phyloP scores from a whole-genome alignment of 1,284 basidiomycete species.

The Porogramme epimiltina region DNA sequence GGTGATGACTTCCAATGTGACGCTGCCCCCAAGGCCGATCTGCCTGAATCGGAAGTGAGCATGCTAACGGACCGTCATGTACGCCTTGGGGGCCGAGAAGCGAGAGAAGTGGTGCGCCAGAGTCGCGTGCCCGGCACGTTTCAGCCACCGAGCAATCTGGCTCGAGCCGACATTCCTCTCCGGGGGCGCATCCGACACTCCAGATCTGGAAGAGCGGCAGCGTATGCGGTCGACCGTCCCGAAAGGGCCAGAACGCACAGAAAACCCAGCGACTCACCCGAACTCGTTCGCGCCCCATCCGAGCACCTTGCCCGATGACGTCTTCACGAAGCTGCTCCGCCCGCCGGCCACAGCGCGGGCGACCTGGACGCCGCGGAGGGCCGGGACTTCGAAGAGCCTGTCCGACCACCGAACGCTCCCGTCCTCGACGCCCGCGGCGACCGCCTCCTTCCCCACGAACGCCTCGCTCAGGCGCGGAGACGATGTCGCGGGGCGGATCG shows the following conservation, averaged over 20 bases:
- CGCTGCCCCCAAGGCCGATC: slow-evolving; percentile 76
- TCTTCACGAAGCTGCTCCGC: slow-evolving; percentile 74
- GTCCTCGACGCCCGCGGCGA: slow-evolving; percentile 39
- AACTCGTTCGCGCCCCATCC: slow-evolving; percentile 88
- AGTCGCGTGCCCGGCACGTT: too few relatives aligned
- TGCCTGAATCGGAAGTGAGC: slow-evolving; percentile 54
- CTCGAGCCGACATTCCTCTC: too few relatives aligned
- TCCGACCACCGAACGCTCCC: slow-evolving; percentile 72
- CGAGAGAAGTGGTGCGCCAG: too few relatives aligned
- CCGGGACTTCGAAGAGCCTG: slow-evolving; percentile 79
- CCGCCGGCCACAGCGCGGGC: slow-evolving; percentile 77
- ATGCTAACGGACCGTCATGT: not conserved
- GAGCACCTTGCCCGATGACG: slow-evolving; percentile 77
- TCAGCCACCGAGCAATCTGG: too few relatives aligned
- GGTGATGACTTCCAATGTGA: slow-evolving; percentile 73
- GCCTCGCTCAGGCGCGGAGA: slow-evolving; percentile 5
- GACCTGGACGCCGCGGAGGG: slow-evolving; percentile 65
- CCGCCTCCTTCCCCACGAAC: slow-evolving; percentile 15
- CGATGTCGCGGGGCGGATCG: slow-evolving; percentile 28
- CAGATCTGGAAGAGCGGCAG: too few relatives aligned
- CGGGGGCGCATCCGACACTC: too few relatives aligned
- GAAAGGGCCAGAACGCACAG: not conserved
- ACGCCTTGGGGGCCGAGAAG: too few relatives aligned
- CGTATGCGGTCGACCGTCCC: too few relatives aligned
- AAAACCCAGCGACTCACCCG: slow-evolving; percentile 52